Conservation (phyloP, 768 basidiomycete species). For the Boletellus sp. region DNA sequence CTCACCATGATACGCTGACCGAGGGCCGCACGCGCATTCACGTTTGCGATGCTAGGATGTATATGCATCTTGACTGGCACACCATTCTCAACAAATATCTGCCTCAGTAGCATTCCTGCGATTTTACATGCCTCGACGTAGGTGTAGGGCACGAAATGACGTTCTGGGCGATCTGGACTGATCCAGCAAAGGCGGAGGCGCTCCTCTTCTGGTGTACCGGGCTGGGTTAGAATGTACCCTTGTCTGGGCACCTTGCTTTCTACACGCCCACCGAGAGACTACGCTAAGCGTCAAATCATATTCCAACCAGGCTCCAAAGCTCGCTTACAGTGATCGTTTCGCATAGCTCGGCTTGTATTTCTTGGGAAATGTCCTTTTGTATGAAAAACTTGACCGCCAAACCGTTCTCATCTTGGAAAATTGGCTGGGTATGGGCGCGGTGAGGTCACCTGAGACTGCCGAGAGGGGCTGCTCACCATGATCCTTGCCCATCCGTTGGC, state of each 20-base stretch:
- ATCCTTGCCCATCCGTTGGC: background rate
- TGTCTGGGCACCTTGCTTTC: constrained; percentile 75
- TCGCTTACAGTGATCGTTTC: constrained; percentile 63
- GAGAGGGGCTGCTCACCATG: constrained; percentile 21
- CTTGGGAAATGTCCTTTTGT: constrained; percentile 70
- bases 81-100: constrained; percentile 70
- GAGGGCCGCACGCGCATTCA: constrained; percentile 64
- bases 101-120: constrained; percentile 67
- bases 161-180: constrained; percentile 62
- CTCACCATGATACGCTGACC: constrained; percentile 68
- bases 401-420: constrained; percentile 68
- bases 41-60: constrained; percentile 75
- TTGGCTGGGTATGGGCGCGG: constrained; percentile 41
- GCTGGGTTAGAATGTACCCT: constrained; percentile 70
- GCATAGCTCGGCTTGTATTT: constrained; percentile 66
- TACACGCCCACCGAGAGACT: constrained; percentile 75
- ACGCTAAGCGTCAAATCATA: constrained; percentile 3
- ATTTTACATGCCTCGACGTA: constrained; percentile 84
- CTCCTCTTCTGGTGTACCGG: constrained; percentile 65
- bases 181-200: constrained; percentile 76
- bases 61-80: constrained; percentile 73
- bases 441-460: constrained; percentile 1
- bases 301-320: background rate
- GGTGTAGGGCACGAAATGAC: constrained; percentile 77
- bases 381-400: constrained; percentile 80